These are phyloP conservation scores for Pyrus bretschneideri DNA, from an alignment of 306 rosid genomes.

Conservation along the genomic window DNA sequence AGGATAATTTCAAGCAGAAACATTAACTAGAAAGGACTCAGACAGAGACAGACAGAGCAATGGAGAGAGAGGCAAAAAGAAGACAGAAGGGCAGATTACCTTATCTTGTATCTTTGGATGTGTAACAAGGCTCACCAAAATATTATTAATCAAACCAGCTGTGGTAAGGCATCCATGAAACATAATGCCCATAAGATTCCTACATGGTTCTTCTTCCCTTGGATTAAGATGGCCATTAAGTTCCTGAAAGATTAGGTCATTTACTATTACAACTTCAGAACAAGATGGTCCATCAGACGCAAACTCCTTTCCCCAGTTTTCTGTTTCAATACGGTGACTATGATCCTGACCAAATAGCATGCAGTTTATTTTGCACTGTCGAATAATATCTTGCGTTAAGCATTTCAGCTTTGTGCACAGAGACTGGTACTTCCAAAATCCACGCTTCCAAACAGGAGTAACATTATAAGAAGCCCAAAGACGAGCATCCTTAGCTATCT, in stretches of 20 bases:
- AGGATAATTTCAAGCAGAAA: not conserved
- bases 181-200: slow-evolving; percentile 69
- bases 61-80: not conserved
- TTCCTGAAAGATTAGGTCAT: slow-evolving; percentile 32
- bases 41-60: not conserved
- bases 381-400: slow-evolving; percentile 68
- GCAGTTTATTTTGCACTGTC: slow-evolving; percentile 42
- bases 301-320: slow-evolving; percentile 26
- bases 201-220: slow-evolving; percentile 45
- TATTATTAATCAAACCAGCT: slow-evolving; percentile 45
- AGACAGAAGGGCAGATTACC: slow-evolving; percentile 29
- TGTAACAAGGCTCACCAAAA: slow-evolving; percentile 48
- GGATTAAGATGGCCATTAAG: slow-evolving; percentile 25
- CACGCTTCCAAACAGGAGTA: slow-evolving; percentile 65
- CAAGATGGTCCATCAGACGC: slow-evolving; percentile 24
- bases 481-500: slow-evolving; percentile 66
- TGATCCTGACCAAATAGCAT: slow-evolving; percentile 28
- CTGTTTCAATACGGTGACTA: slow-evolving; percentile 19
- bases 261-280: slow-evolving; percentile 25
- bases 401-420: slow-evolving; percentile 56
- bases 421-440: slow-evolving; percentile 69
- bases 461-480: slow-evolving; percentile 71
- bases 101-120: slow-evolving; percentile 62
- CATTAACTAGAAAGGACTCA: not conserved
- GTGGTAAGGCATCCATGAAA: slow-evolving; percentile 75